A percentile compares a stretch with the other conserved stretches of the same genome.
phyloP scores from a whole-genome alignment of 441 rosid species.

The Gossypium schwendimanii region DNA sequence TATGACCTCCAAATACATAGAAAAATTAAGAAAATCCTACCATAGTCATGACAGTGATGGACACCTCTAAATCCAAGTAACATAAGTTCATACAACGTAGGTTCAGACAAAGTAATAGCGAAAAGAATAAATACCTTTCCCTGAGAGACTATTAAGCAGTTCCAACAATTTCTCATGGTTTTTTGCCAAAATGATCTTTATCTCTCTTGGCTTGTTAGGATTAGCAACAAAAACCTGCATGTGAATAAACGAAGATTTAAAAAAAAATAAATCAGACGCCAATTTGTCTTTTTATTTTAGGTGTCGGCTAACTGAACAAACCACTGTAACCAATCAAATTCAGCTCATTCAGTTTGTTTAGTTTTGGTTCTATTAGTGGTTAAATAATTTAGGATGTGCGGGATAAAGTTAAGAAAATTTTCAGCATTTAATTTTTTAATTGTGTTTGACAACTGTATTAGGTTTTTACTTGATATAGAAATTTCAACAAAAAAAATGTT shows the following conservation, averaged over 20 bases:
- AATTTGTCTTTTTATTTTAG: neutral
- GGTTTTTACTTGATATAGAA: too few relatives aligned
- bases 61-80: neutral
- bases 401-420: too few relatives aligned
- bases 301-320: neutral
- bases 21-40: neutral
- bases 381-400: too few relatives aligned
- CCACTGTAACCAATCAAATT: neutral
- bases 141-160: constrained; percentile 63
- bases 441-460: too few relatives aligned
- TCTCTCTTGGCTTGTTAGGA: constrained; percentile 86
- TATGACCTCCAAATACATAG: neutral
- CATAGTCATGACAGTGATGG: neutral
- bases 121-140: constrained; percentile 51
- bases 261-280: neutral
- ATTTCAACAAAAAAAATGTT: too few relatives aligned
- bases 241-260: neutral
- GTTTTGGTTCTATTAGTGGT: too few relatives aligned
- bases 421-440: too few relatives aligned
- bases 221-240: constrained; percentile 87
- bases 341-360: too few relatives aligned
- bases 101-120: neutral
- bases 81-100: neutral
- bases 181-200: constrained; percentile 78
- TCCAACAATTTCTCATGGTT: constrained; percentile 68